Evolutionary conservation across 805 yeast genomes (phyloP).

Genomic region (Vanderwaltozyma yarrowii): DNA sequence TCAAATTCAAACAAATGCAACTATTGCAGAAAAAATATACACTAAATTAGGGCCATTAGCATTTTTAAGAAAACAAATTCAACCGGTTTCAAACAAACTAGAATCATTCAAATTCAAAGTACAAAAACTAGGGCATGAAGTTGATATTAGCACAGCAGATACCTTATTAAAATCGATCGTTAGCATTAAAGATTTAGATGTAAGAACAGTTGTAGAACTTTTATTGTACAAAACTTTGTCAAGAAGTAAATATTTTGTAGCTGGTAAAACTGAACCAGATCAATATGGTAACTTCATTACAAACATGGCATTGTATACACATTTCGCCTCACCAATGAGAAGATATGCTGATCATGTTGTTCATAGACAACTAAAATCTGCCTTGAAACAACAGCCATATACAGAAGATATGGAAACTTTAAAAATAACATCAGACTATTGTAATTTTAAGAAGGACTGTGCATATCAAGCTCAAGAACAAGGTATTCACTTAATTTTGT

Average conservation of each 20-base stretch:
- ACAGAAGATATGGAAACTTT: conserved; percentile 55
- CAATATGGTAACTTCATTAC: conserved; percentile 69
- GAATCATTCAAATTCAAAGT: conserved; percentile 70
- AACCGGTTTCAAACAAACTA: conserved; percentile 73
- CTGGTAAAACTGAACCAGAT: conserved; percentile 78
- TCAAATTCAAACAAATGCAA: conserved; percentile 67
- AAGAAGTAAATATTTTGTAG: conserved; percentile 78
- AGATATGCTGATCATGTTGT: conserved; percentile 89
- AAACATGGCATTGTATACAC: conserved; percentile 80
- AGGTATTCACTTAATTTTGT: conserved; percentile 75
- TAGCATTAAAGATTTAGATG: conserved; percentile 46
- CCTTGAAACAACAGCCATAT: conserved; percentile 37
- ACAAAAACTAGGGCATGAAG: conserved; percentile 48
- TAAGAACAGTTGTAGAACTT: conserved; percentile 68
- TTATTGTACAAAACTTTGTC: conserved; percentile 71
- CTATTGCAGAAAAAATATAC: conserved; percentile 73
- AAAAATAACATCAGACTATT: conserved; percentile 79
- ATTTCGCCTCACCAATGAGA: conserved; percentile 85
- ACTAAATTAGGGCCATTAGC: conserved; percentile 72
- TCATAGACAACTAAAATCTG: conserved; percentile 78
- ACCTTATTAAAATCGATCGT: conserved; percentile 64
- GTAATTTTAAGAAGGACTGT: conserved; percentile 92
- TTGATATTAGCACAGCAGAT: conserved; percentile 68
- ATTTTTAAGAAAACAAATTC: conserved; percentile 75
- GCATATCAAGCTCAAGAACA: conserved; percentile 91